These are phyloP conservation scores for Brassica nigra DNA, from an alignment of 345 rosid genomes.

Conservation along the genomic window DNA sequence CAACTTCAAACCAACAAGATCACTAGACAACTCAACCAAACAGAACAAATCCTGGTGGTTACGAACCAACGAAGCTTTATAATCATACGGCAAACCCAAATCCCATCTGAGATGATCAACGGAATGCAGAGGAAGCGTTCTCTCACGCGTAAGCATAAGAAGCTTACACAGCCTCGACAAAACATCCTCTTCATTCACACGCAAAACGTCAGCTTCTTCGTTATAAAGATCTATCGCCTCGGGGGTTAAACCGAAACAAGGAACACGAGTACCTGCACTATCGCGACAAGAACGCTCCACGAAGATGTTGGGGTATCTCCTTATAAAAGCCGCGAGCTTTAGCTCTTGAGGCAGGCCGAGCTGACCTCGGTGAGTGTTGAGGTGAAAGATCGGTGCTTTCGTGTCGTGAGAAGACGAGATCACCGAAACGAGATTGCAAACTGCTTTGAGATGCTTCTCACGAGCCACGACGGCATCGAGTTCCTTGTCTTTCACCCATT, in stretches of 20 bases:
- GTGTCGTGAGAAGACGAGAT: constrained; percentile 46
- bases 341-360: constrained; percentile 64
- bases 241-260: constrained; percentile 63
- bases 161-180: constrained; percentile 60
- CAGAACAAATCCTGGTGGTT: constrained; percentile 52
- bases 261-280: constrained; percentile 79
- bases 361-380: constrained; percentile 58
- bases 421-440: constrained; percentile 55
- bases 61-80: constrained; percentile 47
- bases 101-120: constrained; percentile 87
- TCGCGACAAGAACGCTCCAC: constrained; percentile 52
- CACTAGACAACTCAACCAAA: constrained; percentile 52
- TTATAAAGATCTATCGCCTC: constrained; percentile 51
- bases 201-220: constrained; percentile 41
- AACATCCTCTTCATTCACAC: constrained; percentile 43
- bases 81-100: constrained; percentile 72
- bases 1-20: constrained; percentile 62
- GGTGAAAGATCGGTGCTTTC: constrained; percentile 55
- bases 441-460: constrained; percentile 67
- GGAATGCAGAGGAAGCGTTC: constrained; percentile 66
- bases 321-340: constrained; percentile 63
- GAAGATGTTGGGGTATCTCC: constrained; percentile 74
- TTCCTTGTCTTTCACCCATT: constrained; percentile 80
- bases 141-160: constrained; percentile 72
- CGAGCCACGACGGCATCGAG: constrained; percentile 62